Evolutionary conservation across 495 filamentous ascomycete species (phyloP).

Genomic region (Penicillium longicatenatum): DNA sequence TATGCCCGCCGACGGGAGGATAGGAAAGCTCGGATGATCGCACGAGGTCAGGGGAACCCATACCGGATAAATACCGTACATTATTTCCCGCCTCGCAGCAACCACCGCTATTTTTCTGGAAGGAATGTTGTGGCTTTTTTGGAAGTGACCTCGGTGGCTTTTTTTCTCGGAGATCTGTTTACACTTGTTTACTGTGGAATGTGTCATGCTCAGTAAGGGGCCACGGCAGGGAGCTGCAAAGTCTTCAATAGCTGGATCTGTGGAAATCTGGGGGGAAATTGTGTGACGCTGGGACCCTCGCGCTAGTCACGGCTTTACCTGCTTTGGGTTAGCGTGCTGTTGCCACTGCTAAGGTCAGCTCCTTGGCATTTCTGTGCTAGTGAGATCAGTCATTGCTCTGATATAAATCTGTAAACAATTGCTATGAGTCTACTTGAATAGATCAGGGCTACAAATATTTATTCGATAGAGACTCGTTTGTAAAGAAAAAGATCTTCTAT

Average conservation of each 20-base stretch:
- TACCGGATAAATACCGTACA: neutral
- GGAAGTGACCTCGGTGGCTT: neutral
- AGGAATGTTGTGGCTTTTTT: conserved; percentile 2
- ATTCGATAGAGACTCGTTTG: too few species aligned
- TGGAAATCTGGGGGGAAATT: neutral
- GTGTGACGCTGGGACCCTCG: neutral
- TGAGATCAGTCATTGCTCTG: too few species aligned
- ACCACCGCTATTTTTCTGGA: conserved; percentile 10
- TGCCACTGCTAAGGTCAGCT: neutral
- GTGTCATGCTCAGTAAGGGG: conserved; percentile 9
- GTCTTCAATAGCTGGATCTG: conserved; percentile 1
- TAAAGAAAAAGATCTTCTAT: too few species aligned
- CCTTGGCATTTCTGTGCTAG: neutral
- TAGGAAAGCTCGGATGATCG: neutral
- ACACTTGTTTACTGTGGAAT: conserved; percentile 6
- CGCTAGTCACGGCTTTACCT: neutral
- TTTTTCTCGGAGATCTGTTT: conserved; percentile 6
- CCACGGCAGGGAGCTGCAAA: neutral
- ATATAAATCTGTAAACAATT: too few species aligned
- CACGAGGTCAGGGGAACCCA: neutral
- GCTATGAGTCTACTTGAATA: too few species aligned
- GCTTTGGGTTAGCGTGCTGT: neutral
- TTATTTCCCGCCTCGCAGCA: conserved; percentile 1
- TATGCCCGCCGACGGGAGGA: neutral
- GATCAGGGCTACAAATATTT: too few species aligned